Percentiles rank a stretch among this genome's conserved stretches.
These are phyloP conservation scores for Saccharomycopsis malanga DNA, from an alignment of 805 yeast genomes.

Conservation along the genomic window DNA sequence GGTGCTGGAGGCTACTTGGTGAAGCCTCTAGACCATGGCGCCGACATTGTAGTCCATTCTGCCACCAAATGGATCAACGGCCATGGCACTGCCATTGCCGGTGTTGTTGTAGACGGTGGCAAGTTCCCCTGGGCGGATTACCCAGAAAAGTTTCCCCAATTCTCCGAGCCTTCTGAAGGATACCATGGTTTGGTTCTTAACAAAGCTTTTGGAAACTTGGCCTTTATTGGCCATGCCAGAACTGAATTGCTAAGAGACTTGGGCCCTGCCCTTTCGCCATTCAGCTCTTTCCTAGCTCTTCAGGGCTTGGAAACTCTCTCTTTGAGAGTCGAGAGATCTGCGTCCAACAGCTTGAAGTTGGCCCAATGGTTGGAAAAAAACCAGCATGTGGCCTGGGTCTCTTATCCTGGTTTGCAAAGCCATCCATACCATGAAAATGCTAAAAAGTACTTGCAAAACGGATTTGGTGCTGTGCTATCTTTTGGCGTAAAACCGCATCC, in stretches of 20 bases:
- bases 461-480: constrained; percentile 83
- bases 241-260: constrained; percentile 83
- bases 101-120: constrained; percentile 85
- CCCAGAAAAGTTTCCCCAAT: constrained; percentile 87
- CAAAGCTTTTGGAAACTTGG: constrained; percentile 74
- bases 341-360: constrained; percentile 68
- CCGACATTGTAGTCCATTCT: constrained; percentile 86
- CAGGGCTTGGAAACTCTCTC: constrained; percentile 95
- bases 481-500: constrained; percentile 70
- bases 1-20: constrained; percentile 93
- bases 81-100: constrained; percentile 92
- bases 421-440: constrained; percentile 75
- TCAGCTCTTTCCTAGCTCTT: constrained; percentile 74
- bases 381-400: constrained; percentile 78
- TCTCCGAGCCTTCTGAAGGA: constrained; percentile 85
- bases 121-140: constrained; percentile 85
- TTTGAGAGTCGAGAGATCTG: constrained; percentile 89
- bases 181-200: constrained; percentile 83
- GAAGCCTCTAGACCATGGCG: constrained; percentile 82
- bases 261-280: constrained; percentile 86
- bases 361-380: constrained; percentile 71
- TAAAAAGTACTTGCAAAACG: constrained; percentile 71
- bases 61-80: constrained; percentile 99
- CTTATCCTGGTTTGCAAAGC: constrained; percentile 82
- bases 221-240: constrained; percentile 75